Base-by-base conservation (phyloP, 2,329 filamentous ascomycete species). In the Calonectria ilicicola region DNA sequence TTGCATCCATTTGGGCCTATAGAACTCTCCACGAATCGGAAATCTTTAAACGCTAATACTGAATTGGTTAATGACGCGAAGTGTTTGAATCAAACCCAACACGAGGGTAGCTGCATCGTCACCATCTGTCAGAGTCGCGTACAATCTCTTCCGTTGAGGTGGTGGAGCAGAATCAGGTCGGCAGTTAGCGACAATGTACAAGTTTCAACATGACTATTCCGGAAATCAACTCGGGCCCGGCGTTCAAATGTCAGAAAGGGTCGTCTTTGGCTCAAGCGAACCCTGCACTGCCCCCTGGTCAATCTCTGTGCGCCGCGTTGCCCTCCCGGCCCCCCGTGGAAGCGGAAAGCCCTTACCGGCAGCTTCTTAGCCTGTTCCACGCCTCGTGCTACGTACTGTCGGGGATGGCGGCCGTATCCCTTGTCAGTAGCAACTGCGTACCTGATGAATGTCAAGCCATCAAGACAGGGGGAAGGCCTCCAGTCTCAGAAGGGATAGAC, bases 261-360 rank as follows among this genome's bases (percentile, higher is more conserved):
- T 53, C 40, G 40, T 63, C 70, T 72, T 49, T 76, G 69, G 75
- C 65, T 69, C 68, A 72, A 67, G 74, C 69, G 47, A 68, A 75
- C 73, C 72, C 62, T 71, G 72, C 60, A 74, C 58, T 71, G 60
- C 51, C 65, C 74, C 76, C 76, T 75, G 67, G 72, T 73, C 74
- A 76, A 74, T 74, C 66, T 77, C 71, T 68, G 72, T 74, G 71
- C 75, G 75, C 68, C 67, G 75, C 72, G 75, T 74, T 74, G 65
- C 66, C 70, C 64, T 72, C 62, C 66, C 64, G 42, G 73, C 70
- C 75, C 78, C 73, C 79, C 78, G 78, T 80, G 79, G 78, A 79
- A 80, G 79, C 80, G 79, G 79, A 79, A 81, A 67, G 74, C 76
- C 76, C 74, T 81, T 81, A 71, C 80, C 80, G 80, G 79, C 69